Conservation (phyloP, 2,329 filamentous ascomycete species). For the Berkeleyomyces rouxiae region DNA sequence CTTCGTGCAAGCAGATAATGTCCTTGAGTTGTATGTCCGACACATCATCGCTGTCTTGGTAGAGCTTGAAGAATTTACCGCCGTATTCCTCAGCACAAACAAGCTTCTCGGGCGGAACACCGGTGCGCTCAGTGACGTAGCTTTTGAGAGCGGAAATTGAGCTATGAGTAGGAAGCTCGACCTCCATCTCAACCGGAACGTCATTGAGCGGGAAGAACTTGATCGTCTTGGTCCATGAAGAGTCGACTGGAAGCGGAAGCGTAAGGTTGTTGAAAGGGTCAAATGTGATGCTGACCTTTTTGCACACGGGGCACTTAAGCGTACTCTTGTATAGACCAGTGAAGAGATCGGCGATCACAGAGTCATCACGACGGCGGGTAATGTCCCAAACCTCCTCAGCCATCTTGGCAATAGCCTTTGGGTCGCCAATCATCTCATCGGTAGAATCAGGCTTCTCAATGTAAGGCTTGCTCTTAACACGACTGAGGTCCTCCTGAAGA, state of each 20-base stretch:
- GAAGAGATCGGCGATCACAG: slow-evolving; percentile 87
- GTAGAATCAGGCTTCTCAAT: slow-evolving; percentile 96
- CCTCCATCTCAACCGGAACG: slow-evolving; percentile 50
- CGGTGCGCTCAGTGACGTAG: slow-evolving; percentile 50
- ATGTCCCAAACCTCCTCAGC: slow-evolving; percentile 83
- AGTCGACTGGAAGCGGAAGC: slow-evolving; percentile 74
- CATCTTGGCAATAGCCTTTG: slow-evolving; percentile 63
- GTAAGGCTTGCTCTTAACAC: slow-evolving; percentile 89
- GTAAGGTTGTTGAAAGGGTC: slow-evolving; percentile 95
- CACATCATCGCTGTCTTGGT: slow-evolving; percentile 50
- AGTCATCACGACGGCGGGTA: slow-evolving; percentile 83
- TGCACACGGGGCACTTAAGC: slow-evolving; percentile 74
- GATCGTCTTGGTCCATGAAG: slow-evolving; percentile 58
- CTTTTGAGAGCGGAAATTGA: slow-evolving; percentile 53
- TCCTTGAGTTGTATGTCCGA: slow-evolving; percentile 56
- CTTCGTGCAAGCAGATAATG: slow-evolving; percentile 54
- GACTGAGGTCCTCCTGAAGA: slow-evolving; percentile 85
- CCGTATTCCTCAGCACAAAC: slow-evolving; percentile 72
- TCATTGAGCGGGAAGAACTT: slow-evolving; percentile 64
- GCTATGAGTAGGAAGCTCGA: slow-evolving; percentile 67
- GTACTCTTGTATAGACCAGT: slow-evolving; percentile 98
- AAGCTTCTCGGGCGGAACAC: slow-evolving; percentile 47
- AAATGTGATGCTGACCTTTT: slow-evolving; percentile 96
- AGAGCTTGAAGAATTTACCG: slow-evolving; percentile 72
- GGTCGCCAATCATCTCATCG: slow-evolving; percentile 81